Conservation (phyloP, 495 filamentous ascomycete genomes). For the Aspergillus leporis region DNA sequence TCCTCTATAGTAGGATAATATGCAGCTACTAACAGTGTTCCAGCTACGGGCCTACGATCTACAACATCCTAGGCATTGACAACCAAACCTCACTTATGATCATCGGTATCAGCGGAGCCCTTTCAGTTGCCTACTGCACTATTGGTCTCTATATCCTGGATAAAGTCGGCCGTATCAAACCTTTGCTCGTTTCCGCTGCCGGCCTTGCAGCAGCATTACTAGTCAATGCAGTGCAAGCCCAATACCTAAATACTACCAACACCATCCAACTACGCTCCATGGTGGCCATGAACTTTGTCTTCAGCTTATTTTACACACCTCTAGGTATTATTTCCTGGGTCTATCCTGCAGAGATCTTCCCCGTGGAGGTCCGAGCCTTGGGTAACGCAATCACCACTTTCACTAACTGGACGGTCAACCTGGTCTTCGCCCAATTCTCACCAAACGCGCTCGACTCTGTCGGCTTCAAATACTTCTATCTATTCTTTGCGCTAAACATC, state of each 20-base stretch:
- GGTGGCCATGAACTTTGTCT: constrained; percentile 25
- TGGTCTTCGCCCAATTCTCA: constrained; percentile 54
- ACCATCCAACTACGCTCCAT: constrained; percentile 18
- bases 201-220: constrained; percentile 14
- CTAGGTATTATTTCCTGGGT: constrained; percentile 55
- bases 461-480: constrained; percentile 51
- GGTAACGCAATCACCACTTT: constrained; percentile 52
- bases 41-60: constrained; percentile 52
- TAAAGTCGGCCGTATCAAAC: constrained; percentile 17
- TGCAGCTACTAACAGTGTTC: not conserved
- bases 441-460: constrained; percentile 47
- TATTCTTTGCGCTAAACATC: constrained; percentile 49
- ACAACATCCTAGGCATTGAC: constrained; percentile 49
- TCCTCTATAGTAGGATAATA: not conserved
- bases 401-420: constrained; percentile 52
- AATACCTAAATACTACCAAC: constrained; percentile 17
- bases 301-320: constrained; percentile 18
- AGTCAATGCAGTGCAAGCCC: constrained; percentile 17
- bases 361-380: constrained; percentile 49
- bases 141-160: constrained; percentile 19
- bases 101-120: constrained; percentile 46
- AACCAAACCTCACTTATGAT: constrained; percentile 50
- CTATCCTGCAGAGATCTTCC: constrained; percentile 59
- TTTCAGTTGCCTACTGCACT: constrained; percentile 37
- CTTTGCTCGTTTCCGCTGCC: constrained; percentile 15